These are phyloP conservation scores for Zygotorulaspora chibaensis DNA, from an alignment of 805 yeast species.

Conservation along the genomic window DNA sequence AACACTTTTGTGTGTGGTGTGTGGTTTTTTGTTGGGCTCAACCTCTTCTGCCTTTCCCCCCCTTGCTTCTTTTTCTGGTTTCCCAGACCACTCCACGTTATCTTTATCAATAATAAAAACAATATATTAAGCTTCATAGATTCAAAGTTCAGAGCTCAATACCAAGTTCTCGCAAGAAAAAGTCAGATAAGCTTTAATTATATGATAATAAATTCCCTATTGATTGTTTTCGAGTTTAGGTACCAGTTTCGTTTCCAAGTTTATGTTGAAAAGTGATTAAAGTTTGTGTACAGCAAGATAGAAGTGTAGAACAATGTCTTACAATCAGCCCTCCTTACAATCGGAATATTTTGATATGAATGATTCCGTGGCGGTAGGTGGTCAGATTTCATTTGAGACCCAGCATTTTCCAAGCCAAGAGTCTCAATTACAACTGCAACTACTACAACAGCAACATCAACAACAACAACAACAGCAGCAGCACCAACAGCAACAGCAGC, in stretches of 20 bases:
- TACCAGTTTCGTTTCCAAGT: not conserved
- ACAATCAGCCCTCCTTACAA: constrained; percentile 10
- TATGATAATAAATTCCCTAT: not conserved
- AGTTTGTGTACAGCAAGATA: not conserved
- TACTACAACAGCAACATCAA: constrained; percentile 4
- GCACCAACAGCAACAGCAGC: constrained; percentile 10
- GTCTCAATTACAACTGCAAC: not conserved
- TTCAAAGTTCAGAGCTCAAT: not conserved
- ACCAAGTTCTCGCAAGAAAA: not conserved
- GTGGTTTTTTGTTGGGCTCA: not conserved
- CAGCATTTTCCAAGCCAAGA: not conserved
- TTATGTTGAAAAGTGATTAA: constrained; percentile 4
- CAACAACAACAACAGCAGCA: constrained; percentile 7
- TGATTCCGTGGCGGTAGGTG: constrained; percentile 1
- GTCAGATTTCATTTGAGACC: not conserved
- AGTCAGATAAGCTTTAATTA: not conserved
- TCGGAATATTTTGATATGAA: constrained; percentile 7
- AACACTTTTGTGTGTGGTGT: not conserved
- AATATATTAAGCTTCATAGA: not conserved
- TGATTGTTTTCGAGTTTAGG: not conserved
- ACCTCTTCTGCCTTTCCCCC: not conserved
- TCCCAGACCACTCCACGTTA: not conserved
- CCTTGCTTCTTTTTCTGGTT: not conserved
- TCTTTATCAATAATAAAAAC: not conserved
- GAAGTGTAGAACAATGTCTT: constrained; percentile 4